Evolutionary conservation across 306 rosid species (phyloP), one percentile per base, ranked within the genome.

Genomic region (Hippophae tibetana): DNA sequence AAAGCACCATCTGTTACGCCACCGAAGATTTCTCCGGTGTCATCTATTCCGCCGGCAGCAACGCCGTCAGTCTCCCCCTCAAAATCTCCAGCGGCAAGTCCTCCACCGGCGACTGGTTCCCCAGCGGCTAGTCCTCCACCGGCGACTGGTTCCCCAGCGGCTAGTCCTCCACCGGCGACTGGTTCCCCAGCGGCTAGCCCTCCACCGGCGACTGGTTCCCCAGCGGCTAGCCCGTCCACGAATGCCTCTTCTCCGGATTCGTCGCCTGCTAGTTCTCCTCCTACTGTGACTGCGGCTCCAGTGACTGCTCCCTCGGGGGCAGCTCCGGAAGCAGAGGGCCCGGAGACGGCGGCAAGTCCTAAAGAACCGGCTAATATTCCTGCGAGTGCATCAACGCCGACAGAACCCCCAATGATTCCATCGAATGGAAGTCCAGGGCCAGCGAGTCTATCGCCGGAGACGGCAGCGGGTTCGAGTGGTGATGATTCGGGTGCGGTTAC

Each of bases 321-420:
- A 67, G 79, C 87, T 1, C 57, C 80, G 7, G 75, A 54, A 23
- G 65, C 92, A 3, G 81, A 84, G 56, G 77, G 55, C 1, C 96
- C 96, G 0, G 68, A 80, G 26, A 50, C 52, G 47, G 69, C 80
- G 4, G 64, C 72, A 7, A 61, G 89, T 2, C 86, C 93, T 0
- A 83, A 70, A 13, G 42, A 74, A 27, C 41, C 84, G 7, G 67
- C 63, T 0, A 64, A 71, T 3, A 74, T 82, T 65, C 87, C 95
- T 43, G 69, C 89, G 0, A 82, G 81, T 68, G 76, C 95, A 5
- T 71, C 78, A 25, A 51, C 80, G 0, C 86, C 89, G 3, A 61
- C 78, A 0, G 80, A 54, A 6, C 68, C 89, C 3, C 95, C 94
- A 5, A 56, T 82, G 3, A 52, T 84, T 12, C 97, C 95, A 0